Evolutionary conservation across 805 yeast genomes (phyloP).

Genomic region (Candida sonorensis): DNA sequence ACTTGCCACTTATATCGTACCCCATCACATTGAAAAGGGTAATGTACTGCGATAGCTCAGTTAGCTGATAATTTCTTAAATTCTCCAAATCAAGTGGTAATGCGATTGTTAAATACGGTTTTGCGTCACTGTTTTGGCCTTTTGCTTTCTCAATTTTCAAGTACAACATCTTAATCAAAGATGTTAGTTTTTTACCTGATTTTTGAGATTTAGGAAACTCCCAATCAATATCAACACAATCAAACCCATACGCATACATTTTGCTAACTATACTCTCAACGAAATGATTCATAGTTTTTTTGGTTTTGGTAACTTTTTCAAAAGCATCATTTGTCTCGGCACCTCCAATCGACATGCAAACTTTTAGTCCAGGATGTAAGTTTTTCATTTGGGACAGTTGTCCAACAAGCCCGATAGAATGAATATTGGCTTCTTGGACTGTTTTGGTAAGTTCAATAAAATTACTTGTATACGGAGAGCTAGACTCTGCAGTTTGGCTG

Average conservation of each 20-base stretch:
- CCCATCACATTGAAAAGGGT: constrained; percentile 85
- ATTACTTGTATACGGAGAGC: neutral
- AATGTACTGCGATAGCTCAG: constrained; percentile 50
- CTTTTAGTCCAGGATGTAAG: constrained; percentile 34
- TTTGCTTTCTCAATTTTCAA: too few species aligned
- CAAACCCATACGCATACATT: constrained; percentile 57
- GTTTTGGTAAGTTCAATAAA: neutral
- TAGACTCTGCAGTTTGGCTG: too few species aligned
- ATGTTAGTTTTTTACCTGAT: constrained; percentile 34
- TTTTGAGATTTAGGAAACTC: constrained; percentile 66
- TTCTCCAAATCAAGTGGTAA: constrained; percentile 59
- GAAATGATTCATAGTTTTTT: constrained; percentile 34
- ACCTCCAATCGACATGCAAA: constrained; percentile 82
- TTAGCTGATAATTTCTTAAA: constrained; percentile 36
- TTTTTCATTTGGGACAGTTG: constrained; percentile 23
- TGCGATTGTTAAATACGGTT: constrained; percentile 78
- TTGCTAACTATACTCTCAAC: constrained; percentile 40
- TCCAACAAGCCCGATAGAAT: constrained; percentile 22
- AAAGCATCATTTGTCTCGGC: constrained; percentile 43
- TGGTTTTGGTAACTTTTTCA: constrained; percentile 22
- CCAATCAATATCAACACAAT: constrained; percentile 94
- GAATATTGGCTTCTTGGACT: constrained; percentile 1
- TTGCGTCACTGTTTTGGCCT: too few species aligned
- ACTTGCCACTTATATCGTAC: constrained; percentile 78
- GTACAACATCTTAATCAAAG: too few species aligned